Base-by-base conservation (phyloP, 1,284 basidiomycete species). In the Sporisorium sorghi region DNA sequence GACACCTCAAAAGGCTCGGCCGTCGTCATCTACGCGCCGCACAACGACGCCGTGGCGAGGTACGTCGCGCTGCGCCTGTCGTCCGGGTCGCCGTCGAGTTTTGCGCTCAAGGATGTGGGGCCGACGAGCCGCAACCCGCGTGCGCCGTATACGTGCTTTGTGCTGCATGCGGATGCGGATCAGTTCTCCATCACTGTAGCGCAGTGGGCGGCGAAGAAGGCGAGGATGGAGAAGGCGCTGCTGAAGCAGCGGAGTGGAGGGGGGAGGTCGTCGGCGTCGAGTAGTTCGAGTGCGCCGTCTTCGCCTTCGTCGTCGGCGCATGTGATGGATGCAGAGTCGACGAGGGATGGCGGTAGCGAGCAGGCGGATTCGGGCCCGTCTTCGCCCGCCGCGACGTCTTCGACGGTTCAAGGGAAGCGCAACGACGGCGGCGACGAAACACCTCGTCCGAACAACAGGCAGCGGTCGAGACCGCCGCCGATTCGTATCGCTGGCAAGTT, bases 141-240 rank as follows among this genome's bases (percentile, higher is more conserved):
- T 15, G 62, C 66, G 6, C 75, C 75, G 6, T 74, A 74, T n/a
- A 74, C 71, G 3, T 77, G 75, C 67, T 69, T 77, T 23, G 71
- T 77, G 2, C 44, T 77, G 11, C 70, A 74, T 33, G 53, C 57
- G 43, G 72, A 77, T 40, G 56, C 71, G 7, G 56, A 66, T 44
- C 67, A 71, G 26, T 69, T 77, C 30, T 65, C 74, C 26, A 67
- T 68, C 49, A 65, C 72, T 1, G 72, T 77, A 26, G 72, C 74
- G 0, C 65, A 73, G 46, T 77, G 74, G 74, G 74, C 74, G 12
- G 74, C 66, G 17, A 74, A 67, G 52, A 73, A 74, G 46, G 74
- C 71, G 7, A 35, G 64, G 26, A 69, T 77, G 30, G 66, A 77
- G 33, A 61, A 66, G 33, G 58, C 64, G 12, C 44, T 67, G 1